Evolutionary conservation across 345 rosid genomes (phyloP).

Genomic region (Pugionium dolabratum): DNA sequence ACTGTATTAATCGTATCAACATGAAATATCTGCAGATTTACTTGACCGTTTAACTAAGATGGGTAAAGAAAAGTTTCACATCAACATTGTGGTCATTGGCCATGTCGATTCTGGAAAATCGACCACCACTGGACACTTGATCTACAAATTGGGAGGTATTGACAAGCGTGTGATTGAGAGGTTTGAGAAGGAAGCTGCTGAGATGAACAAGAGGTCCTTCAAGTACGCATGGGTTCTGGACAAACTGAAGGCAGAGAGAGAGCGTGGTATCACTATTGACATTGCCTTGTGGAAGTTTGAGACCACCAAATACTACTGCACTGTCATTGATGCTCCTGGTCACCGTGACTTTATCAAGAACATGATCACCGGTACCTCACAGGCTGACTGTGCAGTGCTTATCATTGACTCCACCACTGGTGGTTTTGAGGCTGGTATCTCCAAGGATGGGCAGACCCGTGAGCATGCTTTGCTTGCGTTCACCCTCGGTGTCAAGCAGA

Average conservation of each 20-base stretch:
- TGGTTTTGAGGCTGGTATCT: constrained; percentile 85
- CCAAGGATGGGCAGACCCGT: constrained; percentile 86
- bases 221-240: constrained; percentile 88
- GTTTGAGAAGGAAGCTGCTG: constrained; percentile 90
- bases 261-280: constrained; percentile 84
- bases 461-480: constrained; percentile 89
- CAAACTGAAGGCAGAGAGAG: constrained; percentile 87
- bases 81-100: constrained; percentile 81
- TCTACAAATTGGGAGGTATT: constrained; percentile 90
- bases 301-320: constrained; percentile 83
- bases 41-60: constrained; percentile 29
- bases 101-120: constrained; percentile 80
- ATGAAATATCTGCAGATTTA: neutral
- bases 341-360: constrained; percentile 83
- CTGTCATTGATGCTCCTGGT: constrained; percentile 82
- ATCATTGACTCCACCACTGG: constrained; percentile 85
- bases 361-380: constrained; percentile 86
- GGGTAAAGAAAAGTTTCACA: constrained; percentile 81
- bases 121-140: constrained; percentile 85
- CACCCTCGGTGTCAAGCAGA: constrained; percentile 92
- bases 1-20: neutral
- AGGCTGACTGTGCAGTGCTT: constrained; percentile 80
- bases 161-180: constrained; percentile 91
- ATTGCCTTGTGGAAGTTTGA: constrained; percentile 85
- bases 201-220: constrained; percentile 91